Conservation (phyloP, 805 yeast genomes). For the Sungouiella blattae region DNA sequence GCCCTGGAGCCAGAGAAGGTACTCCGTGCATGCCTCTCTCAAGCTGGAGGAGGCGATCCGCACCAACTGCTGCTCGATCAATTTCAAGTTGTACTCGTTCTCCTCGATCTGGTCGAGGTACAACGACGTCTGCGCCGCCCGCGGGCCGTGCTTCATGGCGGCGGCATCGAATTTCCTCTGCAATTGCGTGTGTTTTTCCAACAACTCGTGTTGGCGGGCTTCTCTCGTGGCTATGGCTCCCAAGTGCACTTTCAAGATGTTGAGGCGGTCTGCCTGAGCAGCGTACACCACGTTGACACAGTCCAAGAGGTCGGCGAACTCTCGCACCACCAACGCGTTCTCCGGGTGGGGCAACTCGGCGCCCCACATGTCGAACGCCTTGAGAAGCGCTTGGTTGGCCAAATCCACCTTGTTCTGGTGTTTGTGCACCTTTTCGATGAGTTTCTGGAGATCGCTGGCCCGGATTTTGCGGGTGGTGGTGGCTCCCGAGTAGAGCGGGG, state of each 20-base stretch:
- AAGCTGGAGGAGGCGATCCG: constrained; percentile 45
- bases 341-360: constrained; percentile 13
- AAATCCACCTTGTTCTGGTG: constrained; percentile 30
- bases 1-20: constrained; percentile 30
- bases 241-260: constrained; percentile 41
- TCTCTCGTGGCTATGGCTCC: constrained; percentile 49
- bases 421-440: constrained; percentile 28
- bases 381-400: constrained; percentile 11
- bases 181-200: constrained; percentile 32
- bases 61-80: constrained; percentile 49
- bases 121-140: constrained; percentile 40
- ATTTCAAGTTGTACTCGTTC: constrained; percentile 45
- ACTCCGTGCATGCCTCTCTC: constrained; percentile 44
- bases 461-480: constrained; percentile 1
- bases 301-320: constrained; percentile 11
- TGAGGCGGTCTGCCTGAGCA: constrained; percentile 40
- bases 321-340: constrained; percentile 9
- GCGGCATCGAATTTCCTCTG: constrained; percentile 36
- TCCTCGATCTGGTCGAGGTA: constrained; percentile 52
- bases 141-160: constrained; percentile 42
- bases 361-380: constrained; percentile 12
- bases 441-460: constrained; percentile 14
- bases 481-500: constrained; percentile 4
- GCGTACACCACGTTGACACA: constrained; percentile 18
- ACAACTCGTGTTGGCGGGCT: constrained; percentile 40